Base-by-base conservation (phyloP, 352 stramenopile genomes). In the Blastocystis sp. region DNA sequence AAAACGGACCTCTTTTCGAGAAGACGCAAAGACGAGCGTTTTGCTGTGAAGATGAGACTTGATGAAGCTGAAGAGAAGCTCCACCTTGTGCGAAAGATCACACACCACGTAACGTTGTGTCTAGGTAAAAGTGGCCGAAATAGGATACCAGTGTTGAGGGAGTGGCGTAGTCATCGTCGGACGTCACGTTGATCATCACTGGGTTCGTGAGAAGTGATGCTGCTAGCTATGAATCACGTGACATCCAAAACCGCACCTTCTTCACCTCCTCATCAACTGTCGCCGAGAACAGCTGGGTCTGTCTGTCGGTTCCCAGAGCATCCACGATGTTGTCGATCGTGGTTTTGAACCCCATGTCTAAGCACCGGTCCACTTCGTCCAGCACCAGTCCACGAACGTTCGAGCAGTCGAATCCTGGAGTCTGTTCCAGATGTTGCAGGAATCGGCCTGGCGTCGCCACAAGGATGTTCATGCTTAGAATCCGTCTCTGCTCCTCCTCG, bases 381-480 rank as follows among this genome's bases (percentile, higher is more conserved):
- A 96, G 82, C 23, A 95, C 92, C 20, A 95, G 84, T 15, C 50
- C 41, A 90, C 97, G 94, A 29, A 99, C 89, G 84, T 96, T 94
- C 73, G 93, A 94, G 6, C 95, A 92, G 90, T 98, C 95, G 89
- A 99, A 98, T 47, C 94, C 94, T 3, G 95, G 94, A 50, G 97
- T 99, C 92, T 99, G 96, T 91, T 99, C 96, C 91, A 99, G 95
- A 93, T 99, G 97, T 91, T 99, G 96, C 79, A 99, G 92, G 45
- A 99, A 89, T 29, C 97, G 92, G 7, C 97, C 97, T 37, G 97
- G 97, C 29, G 97, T 99, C 75, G 93, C 95, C 76, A 99, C 94
- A n/a, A 99, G 89, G 54, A 98, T 95, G 92, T 98, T 98, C 93
- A 98, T 98, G 45, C 92, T 93, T 8, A 94, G 90, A 76, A 99